Evolutionary conservation across 2,329 filamentous ascomycete genomes (phyloP), one percentile per base, ranked within the genome.

Genomic region (Didymella pinodella): DNA sequence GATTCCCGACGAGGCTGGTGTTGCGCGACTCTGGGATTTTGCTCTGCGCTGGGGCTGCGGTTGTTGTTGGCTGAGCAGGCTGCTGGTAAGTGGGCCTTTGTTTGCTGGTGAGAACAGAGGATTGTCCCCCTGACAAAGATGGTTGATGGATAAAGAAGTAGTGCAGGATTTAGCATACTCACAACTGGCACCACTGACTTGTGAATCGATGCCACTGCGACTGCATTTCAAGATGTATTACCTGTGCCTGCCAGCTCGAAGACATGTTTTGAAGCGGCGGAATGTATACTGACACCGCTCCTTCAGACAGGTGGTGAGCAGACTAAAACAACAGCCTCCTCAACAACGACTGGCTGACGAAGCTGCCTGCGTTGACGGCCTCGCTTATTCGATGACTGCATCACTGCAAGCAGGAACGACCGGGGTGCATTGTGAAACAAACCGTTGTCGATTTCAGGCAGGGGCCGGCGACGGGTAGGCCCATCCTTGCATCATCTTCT

Each of bases 391-490:
- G 49, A 54, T 50, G 20, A 26, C 28, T 57, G 54, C 53, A 58
- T 59, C 26, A 26, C 22, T 57, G 54, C 53, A 58, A 57, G 59
- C 59, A 54, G 60, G 60, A 54, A 48, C 31, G 60, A 54, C 62
- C 59, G 55, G 61, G 67, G 54, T 64, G 50, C n/a, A 54, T 62
- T 54, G 63, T 70, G 68, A 70, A 70, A 70, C 68, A 63, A 60
- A 64, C 60, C 57, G 64, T 63, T 64, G 62, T 57, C 55, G 54
- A 54, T 63, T 57, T 63, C 29, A 48, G 43, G 55, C 66, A 56
- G 59, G 66, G 65, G 54, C 63, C 57, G 48, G 51, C 55, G 59
- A 57, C 47, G 54, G 62, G 54, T 53, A 51, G 56, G 50, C 29
- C 48, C 45, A 58, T 58, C 58, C 60, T 64, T 69, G 68, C 66